Conservation (phyloP, 225 moss, liverwort and hornwort genomes). For the Asterella californica region DNA sequence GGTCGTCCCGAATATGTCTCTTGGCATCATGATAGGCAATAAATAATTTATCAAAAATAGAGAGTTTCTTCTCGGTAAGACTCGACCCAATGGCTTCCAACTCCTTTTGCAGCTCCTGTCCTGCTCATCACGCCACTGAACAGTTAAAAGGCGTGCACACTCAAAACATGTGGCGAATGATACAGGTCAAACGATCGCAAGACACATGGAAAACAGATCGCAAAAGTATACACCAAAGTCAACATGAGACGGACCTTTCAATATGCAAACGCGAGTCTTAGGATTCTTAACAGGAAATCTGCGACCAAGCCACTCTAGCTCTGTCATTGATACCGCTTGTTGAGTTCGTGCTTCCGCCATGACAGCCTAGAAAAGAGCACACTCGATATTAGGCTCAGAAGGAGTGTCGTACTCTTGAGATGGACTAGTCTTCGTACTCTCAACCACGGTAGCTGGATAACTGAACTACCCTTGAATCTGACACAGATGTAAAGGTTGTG, state of each 20-base stretch:
- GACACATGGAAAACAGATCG: not conserved
- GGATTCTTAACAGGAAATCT: constrained; percentile 88
- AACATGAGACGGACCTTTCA: constrained; percentile 58
- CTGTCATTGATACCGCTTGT: constrained; percentile 77
- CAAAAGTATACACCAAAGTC: not conserved
- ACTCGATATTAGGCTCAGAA: not conserved
- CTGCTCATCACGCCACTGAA: constrained; percentile 36
- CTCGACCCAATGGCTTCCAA: constrained; percentile 46
- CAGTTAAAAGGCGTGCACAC: not conserved
- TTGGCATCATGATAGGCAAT: constrained; percentile 93
- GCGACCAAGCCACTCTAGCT: constrained; percentile 84
- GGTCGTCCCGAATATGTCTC: constrained; percentile 87
- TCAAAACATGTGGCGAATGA: not conserved
- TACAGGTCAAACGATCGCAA: not conserved
- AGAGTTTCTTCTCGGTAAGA: constrained; percentile 72
- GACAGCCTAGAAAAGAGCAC: constrained; percentile 52
- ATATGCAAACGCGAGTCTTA: constrained; percentile 81
- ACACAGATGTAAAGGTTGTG: not conserved
- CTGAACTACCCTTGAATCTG: not conserved
- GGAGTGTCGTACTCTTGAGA: not conserved
- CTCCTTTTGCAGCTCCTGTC: constrained; percentile 84
- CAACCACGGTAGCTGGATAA: not conserved
- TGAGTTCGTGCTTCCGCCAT: constrained; percentile 89
- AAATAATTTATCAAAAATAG: constrained; percentile 88
- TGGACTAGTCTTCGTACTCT: not conserved